Base-by-base conservation (phyloP, 2,329 filamentous ascomycete species). In the Penicillium sp. region DNA sequence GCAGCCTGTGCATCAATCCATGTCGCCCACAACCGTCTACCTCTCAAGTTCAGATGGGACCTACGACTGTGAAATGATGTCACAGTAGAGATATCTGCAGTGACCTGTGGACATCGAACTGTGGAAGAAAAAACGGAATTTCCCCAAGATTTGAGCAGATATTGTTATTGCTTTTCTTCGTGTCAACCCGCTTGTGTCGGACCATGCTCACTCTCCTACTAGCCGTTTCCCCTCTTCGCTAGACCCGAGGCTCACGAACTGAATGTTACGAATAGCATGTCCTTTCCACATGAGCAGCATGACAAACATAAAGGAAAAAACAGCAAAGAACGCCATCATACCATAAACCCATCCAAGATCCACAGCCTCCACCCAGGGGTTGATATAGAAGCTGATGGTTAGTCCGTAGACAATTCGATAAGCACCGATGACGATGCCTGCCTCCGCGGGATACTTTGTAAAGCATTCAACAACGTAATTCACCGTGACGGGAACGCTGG, bases 311-410 rank as follows among this genome's bases (percentile, higher is more conserved):
- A 60, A 65, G 1, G 63, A 64, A 10, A 65, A 60, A 2, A 67
- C 48, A 0, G 63, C 62, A 54, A 77, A 71, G 31, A 77, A 73
- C 1, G 74, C 74, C 66, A 73, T 72, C 64, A 73, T 74, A 0
- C 75, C 75, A 65, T 74, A 76, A 2, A 72, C 69, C 75, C 75
- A 77, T 4, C 69, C 70, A 11, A 74, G 60, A 14, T 65, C 66
- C 2, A 77, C 70, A 7, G 62, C 64, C 5, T 50, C 64, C 9
- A 71, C 67, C 75, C 76, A 78, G 1, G 65, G 64, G 16, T 68
- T 63, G 29, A 77, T 71, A 50, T 75, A 77, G 46, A 77, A 78
- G 18, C 68, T 68, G 14, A 76, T 69, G 0, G 70, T 70, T 16
- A 77, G 52, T 5, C 74, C 75, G 40, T 75, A 72, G 3, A 62